Base-by-base conservation (phyloP, 257 asterid species). In the Capsicum baccatum region DNA sequence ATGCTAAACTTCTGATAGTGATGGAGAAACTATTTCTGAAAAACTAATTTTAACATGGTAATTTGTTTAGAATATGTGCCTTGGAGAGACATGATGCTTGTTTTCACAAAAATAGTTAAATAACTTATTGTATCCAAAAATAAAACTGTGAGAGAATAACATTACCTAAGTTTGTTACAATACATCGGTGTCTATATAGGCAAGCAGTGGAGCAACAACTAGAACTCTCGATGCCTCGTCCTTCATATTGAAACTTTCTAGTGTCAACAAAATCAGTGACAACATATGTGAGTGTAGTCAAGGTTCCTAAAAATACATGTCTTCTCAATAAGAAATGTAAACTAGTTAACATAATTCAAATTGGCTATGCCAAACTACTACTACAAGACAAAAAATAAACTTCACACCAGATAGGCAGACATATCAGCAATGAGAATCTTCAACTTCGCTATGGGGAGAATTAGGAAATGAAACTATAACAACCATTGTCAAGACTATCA, bases 221-320 rank as follows among this genome's bases (percentile, higher is more conserved):
- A 47, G 52, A 1, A 47, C 52, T 47, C 8, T 47, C 52, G 7
- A 6, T 2, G 52, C 52, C 52, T 47, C 52, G 52, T 47, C 52
- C 52, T 47, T 47, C 7, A 47, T 8, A 47, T 3, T 47, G 52
- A 47, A 47, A 47, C 62, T 14, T 13, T 19, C 15, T 57, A 6
- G 6, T 57, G 9, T 52, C 16, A 95, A 92, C 84, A 93, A 85
- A 82, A 93, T 85, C 70, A 92, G 93, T 13, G 97, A 89, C 96
- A 13, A 91, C 95, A 59, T 95, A 93, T 6, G 97, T 90, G 89
- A 89, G 85, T 93, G 94, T 80, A 94, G 88, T 90, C 90, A 26
- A 26, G 26, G 26, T 94, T 92, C 92, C 97, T 8, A 95, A 92
- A 94, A 88, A 80, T 94, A 94, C 19, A 93, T 94, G 85, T 93